Evolutionary conservation across 2,329 filamentous ascomycete genomes (phyloP), one percentile per base, ranked within the genome.

Genomic region (Aureobasidium sp.): DNA sequence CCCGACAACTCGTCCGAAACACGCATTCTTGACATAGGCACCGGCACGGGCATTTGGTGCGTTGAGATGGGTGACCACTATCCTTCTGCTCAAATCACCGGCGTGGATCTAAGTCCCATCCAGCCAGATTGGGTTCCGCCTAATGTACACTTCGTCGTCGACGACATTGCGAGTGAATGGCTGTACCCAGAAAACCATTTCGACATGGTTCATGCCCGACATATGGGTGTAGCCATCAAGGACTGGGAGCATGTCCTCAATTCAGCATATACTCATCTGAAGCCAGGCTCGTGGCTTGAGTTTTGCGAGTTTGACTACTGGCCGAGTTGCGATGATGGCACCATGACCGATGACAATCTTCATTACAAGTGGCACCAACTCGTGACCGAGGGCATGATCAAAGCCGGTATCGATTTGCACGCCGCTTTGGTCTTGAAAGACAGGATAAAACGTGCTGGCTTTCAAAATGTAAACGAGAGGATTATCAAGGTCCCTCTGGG

Each of bases 101-200:
- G 74, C 35, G 71, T 69, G 21, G 74, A 77, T 58, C 70, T 77
- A 39, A 73, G 70, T 1, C 73, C 74, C 29, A 76, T 76, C 42
- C 75, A 77, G 56, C 74, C 74, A 3, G 61, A 63, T 53, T 72
- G 70, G 67, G 70, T 75, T 0, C 73, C 74, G 0, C 63, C 62
- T 5, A 65, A 64, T 25, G 62, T 62, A 29, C 38, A 39, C n/a
- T 66, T 66, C 49, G 56, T 64, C 32, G 58, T 66, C 12, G 64
- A 66, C 53, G 63, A 66, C 37, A 62, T 61, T 45, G 62, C 64
- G 30, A 53, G 59, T 6, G 63, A 66, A 8, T 66, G 64, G 63
- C n/a, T 53, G 5, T 53, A 58, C 27, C 40, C 51, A 11, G 40
- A 45, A 6, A 53, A 53, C 25, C 51, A 53, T 34, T 53, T 53